Evolutionary conservation across 2,329 filamentous ascomycete genomes (phyloP).

Genomic region (Paramyrothecium sp.): DNA sequence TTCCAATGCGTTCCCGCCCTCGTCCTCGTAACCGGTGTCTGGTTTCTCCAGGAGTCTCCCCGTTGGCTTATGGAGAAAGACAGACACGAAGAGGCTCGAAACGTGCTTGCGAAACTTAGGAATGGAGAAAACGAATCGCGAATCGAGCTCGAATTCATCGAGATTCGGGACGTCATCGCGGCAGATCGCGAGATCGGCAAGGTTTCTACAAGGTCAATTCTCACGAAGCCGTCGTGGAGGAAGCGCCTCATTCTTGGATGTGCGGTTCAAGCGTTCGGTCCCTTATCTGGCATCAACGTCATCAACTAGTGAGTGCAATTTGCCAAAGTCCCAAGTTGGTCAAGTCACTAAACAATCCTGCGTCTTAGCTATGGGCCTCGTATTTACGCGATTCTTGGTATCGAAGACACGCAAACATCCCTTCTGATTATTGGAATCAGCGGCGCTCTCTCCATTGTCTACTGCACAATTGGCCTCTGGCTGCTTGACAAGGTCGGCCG

Average conservation of each 20-base stretch:
- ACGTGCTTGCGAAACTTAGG: conserved; percentile 30
- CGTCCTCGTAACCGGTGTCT: conserved; percentile 17
- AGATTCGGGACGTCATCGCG: conserved; percentile 37
- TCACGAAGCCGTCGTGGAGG: conserved; percentile 41
- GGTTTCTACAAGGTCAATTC: conserved; percentile 38
- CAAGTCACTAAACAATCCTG: conserved; percentile 3
- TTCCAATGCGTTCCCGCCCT: conserved; percentile 24
- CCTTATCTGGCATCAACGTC: conserved; percentile 39
- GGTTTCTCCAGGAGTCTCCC: conserved; percentile 21
- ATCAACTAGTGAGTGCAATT: conserved; percentile 18
- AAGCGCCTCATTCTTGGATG: conserved; percentile 44
- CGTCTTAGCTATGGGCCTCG: conserved; percentile 20
- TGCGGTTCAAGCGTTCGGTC: conserved; percentile 46
- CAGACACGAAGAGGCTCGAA: conserved; percentile 27
- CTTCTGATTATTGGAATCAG: conserved; percentile 51
- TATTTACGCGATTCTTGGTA: conserved; percentile 42
- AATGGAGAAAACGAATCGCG: conserved; percentile 24
- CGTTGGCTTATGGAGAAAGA: conserved; percentile 33
- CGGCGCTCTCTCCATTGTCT: conserved; percentile 46
- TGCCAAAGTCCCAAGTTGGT: background rate
- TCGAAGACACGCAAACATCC: conserved; percentile 36
- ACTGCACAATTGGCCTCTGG: conserved; percentile 43
- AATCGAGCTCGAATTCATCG: conserved; percentile 37
- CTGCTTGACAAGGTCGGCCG: conserved; percentile 45
- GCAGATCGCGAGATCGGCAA: conserved; percentile 30